A percentile compares a stretch with the other conserved stretches of the same genome.
These are phyloP conservation scores for Mycena maculata DNA, from an alignment of 768 basidiomycete species.

Conservation along the genomic window DNA sequence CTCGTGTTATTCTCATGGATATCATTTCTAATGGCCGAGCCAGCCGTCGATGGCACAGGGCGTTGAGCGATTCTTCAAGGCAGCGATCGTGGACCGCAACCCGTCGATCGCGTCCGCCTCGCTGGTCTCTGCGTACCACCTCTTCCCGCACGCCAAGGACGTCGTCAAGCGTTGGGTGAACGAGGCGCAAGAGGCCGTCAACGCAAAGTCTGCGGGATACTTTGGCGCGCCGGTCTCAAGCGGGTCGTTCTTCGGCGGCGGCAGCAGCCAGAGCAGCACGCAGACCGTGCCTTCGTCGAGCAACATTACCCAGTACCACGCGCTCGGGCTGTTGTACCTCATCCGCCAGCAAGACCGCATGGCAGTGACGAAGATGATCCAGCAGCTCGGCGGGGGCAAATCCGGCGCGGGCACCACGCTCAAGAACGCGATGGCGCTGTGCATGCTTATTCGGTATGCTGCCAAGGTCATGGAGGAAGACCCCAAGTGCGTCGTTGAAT, in stretches of 20 bases:
- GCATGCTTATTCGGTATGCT: slow-evolving; percentile 98
- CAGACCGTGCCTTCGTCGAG: slow-evolving; percentile 90
- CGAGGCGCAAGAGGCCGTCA: slow-evolving; percentile 96
- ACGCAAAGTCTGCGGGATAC: slow-evolving; percentile 80
- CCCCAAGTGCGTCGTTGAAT: slow-evolving; percentile 84
- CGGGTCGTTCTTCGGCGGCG: slow-evolving; percentile 81
- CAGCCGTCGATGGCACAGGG: slow-evolving; percentile 99
- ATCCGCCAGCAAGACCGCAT: slow-evolving; percentile 98
- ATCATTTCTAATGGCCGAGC: slow-evolving; percentile 22
- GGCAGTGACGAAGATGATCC: slow-evolving; percentile 99
- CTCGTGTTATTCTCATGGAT: slow-evolving; percentile 7
- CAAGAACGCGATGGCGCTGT: slow-evolving; percentile 96
- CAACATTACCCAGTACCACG: slow-evolving; percentile 97
- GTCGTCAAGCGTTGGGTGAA: slow-evolving; percentile 99
- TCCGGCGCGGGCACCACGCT: slow-evolving; percentile 85
- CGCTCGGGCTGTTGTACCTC: slow-evolving; percentile 90
- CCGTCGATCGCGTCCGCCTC: slow-evolving; percentile 96
- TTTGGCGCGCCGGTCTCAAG: slow-evolving; percentile 68
- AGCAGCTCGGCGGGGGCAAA: slow-evolving; percentile 92
- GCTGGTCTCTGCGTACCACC: slow-evolving; percentile 96
- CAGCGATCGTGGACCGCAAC: slow-evolving; percentile 97
- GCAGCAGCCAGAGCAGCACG: slow-evolving; percentile 63
- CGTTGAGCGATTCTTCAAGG: slow-evolving; percentile 98
- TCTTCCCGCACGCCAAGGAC: slow-evolving; percentile 92
- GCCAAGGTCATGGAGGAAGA: slow-evolving; percentile 99